These are phyloP conservation scores for Rhizopogon salebrosus DNA, from an alignment of 768 basidiomycete species.

Conservation along the genomic window DNA sequence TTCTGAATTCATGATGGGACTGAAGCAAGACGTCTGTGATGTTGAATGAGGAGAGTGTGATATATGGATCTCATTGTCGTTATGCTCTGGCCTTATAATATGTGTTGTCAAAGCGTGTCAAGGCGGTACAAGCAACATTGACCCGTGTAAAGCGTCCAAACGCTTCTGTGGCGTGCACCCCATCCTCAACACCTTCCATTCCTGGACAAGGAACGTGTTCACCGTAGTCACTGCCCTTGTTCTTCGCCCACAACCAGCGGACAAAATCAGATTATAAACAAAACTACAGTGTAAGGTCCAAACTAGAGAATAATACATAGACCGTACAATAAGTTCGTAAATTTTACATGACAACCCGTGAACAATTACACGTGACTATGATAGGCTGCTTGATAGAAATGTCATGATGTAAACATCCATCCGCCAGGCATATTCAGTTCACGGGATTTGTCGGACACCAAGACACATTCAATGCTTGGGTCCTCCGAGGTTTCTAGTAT, in stretches of 20 bases:
- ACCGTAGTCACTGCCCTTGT: constrained; percentile 19
- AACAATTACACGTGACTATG: neutral
- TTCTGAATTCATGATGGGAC: neutral
- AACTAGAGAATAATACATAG: constrained; percentile 2
- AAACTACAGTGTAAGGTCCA: constrained; percentile 12
- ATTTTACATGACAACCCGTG: neutral
- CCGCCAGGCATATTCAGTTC: constrained; percentile 38
- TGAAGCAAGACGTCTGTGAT: neutral
- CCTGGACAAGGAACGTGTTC: constrained; percentile 22
- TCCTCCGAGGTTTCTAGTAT: constrained; percentile 9
- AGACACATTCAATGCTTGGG: constrained; percentile 11
- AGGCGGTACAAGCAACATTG: constrained; percentile 12
- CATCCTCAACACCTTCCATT: constrained; percentile 31
- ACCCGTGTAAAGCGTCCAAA: neutral
- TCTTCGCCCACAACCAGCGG: constrained; percentile 1
- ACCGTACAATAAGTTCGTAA: neutral
- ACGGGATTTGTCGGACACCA: constrained; percentile 12
- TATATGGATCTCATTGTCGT: neutral
- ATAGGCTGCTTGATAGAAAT: constrained; percentile 1
- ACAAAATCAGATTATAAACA: neutral
- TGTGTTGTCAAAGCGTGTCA: constrained; percentile 16
- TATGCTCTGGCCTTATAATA: constrained; percentile 5
- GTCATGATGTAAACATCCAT: constrained; percentile 26
- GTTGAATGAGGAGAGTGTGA: neutral
- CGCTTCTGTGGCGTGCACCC: neutral